These are phyloP conservation scores for Stephanodiscus triporus DNA, from an alignment of 108 stramenopile species.

Conservation along the genomic window DNA sequence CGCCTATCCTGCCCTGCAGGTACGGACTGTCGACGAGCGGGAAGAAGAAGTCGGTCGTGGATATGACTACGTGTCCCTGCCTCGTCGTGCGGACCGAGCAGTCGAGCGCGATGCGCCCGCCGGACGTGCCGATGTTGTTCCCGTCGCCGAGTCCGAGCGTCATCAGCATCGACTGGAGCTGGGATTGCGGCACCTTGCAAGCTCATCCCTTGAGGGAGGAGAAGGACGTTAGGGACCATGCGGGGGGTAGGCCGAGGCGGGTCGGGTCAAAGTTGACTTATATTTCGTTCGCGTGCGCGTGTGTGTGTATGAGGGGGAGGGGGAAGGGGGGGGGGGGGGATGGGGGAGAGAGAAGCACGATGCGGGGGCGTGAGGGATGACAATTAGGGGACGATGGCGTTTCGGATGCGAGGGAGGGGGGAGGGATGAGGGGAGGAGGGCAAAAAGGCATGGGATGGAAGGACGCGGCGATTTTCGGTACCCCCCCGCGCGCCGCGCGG, in stretches of 20 bases:
- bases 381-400: too few species aligned
- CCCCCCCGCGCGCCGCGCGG: too few species aligned
- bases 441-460: too few species aligned
- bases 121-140: constrained; percentile 70
- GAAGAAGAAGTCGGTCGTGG: constrained; percentile 88
- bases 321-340: not conserved
- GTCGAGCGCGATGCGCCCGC: constrained; percentile 80
- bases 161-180: constrained; percentile 77
- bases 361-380: not conserved
- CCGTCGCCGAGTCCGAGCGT: constrained; percentile 73
- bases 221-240: constrained; percentile 76
- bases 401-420: too few species aligned
- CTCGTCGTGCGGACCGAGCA: constrained; percentile 71
- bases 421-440: too few species aligned
- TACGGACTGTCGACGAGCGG: constrained; percentile 86
- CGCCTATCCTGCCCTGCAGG: constrained; percentile 83
- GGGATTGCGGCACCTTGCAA: constrained; percentile 85
- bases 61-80: constrained; percentile 65
- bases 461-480: too few species aligned
- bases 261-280: constrained; percentile 80
- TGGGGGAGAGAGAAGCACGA: not conserved
- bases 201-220: constrained; percentile 88
- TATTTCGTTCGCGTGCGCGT: too few species aligned
- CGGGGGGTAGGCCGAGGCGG: constrained; percentile 63
- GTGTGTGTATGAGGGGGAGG: too few species aligned